Percentiles rank a stretch among this genome's conserved stretches.
phyloP scores from a whole-genome alignment of 1,284 basidiomycete genomes.

The Austroboletus niveus region DNA sequence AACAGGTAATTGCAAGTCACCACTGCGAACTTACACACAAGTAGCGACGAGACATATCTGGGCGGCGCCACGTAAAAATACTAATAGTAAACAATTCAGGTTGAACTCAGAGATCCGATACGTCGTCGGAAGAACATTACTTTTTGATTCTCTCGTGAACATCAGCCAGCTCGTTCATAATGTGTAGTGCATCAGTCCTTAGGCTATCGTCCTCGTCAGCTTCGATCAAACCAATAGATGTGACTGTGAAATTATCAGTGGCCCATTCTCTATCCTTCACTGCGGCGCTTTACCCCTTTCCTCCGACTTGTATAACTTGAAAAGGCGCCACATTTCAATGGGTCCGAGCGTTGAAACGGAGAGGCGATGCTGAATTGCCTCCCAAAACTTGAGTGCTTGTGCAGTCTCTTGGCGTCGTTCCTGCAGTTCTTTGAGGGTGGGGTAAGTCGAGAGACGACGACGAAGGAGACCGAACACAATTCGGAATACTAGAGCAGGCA shows the following conservation, averaged over 20 bases:
- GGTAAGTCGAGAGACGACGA: slow-evolving; percentile 52
- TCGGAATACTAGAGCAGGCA: slow-evolving; percentile 49
- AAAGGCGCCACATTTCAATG: slow-evolving; percentile 53
- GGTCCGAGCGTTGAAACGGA: slow-evolving; percentile 46
- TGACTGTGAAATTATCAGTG: neutral
- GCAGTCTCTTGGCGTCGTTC: slow-evolving; percentile 47
- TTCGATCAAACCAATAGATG: slow-evolving; percentile 3
- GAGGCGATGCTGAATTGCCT: slow-evolving; percentile 47
- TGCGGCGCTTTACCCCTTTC: slow-evolving; percentile 27
- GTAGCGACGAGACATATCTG: slow-evolving; percentile 48
- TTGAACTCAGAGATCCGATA: neutral
- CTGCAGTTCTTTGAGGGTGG: slow-evolving; percentile 51
- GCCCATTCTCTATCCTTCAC: slow-evolving; percentile 10
- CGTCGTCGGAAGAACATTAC: slow-evolving; percentile 36
- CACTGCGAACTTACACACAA: slow-evolving; percentile 37
- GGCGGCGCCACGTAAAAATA: slow-evolving; percentile 62
- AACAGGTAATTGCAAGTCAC: neutral
- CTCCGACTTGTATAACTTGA: slow-evolving; percentile 37
- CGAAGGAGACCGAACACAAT: slow-evolving; percentile 49
- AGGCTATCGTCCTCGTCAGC: slow-evolving; percentile 38
- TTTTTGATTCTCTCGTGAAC: slow-evolving; percentile 66
- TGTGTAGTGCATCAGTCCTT: slow-evolving; percentile 41
- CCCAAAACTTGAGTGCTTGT: slow-evolving; percentile 51
- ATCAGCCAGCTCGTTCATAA: slow-evolving; percentile 52
- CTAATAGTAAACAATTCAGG: slow-evolving; percentile 33